phyloP scores from a whole-genome alignment of 192 early-diverging fungal genomes.

The Coemansia sp. region DNA sequence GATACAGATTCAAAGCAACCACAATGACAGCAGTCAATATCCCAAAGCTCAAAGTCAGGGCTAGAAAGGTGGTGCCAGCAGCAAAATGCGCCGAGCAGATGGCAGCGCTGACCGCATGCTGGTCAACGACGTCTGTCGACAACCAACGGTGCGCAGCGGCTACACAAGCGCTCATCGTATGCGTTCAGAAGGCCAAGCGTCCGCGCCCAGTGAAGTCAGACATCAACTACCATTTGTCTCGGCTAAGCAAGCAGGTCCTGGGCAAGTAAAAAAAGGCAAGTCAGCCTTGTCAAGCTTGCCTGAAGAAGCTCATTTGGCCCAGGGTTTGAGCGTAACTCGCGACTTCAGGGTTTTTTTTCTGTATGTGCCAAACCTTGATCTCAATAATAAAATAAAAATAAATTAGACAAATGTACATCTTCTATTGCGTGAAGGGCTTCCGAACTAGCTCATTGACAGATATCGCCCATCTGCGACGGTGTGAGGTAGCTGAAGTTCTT shows the following conservation, averaged over 20 bases:
- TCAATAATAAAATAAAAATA: slow-evolving; percentile 10
- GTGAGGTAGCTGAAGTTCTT: too few relatives aligned
- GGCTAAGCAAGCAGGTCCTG: slow-evolving; percentile 52
- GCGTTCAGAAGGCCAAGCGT: slow-evolving; percentile 41
- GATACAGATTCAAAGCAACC: background rate
- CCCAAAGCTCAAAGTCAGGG: slow-evolving; percentile 39
- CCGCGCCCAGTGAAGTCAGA: slow-evolving; percentile 17
- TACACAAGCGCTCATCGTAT: slow-evolving; percentile 35
- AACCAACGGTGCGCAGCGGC: slow-evolving; percentile 36
- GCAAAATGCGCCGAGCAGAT: slow-evolving; percentile 55
- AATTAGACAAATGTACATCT: background rate
- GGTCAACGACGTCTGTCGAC: slow-evolving; percentile 48
- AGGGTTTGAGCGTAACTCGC: too few relatives aligned
- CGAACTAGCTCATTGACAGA: too few relatives aligned
- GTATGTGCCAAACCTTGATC: background rate
- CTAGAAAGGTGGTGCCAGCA: slow-evolving; percentile 24
- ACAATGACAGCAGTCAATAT: slow-evolving; percentile 50
- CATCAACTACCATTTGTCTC: slow-evolving; percentile 54
- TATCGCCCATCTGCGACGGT: too few relatives aligned
- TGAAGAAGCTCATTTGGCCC: too few relatives aligned
- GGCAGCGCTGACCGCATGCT: slow-evolving; percentile 53
- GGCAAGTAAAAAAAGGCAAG: slow-evolving; percentile 33
- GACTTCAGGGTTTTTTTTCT: background rate
- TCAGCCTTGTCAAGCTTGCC: background rate
- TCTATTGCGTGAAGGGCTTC: too few relatives aligned